Percentiles rank a stretch among this genome's conserved stretches.
Conservation (phyloP, 257 asterid species). For the Coffea canephora region DNA sequence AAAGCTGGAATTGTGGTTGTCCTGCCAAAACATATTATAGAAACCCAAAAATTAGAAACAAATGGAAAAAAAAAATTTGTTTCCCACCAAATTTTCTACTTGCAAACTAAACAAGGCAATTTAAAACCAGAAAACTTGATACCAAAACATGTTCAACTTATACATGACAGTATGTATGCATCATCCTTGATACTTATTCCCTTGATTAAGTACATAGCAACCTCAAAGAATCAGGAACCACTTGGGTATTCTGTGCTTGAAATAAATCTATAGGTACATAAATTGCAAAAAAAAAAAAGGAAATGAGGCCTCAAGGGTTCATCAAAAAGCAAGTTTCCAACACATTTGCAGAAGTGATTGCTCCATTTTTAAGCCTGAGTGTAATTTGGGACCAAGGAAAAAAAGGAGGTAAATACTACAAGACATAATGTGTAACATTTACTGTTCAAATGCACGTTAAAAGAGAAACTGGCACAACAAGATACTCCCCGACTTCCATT, state of each 20-base stretch:
- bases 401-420: too few relatives aligned
- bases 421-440: too few relatives aligned
- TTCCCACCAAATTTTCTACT: not conserved
- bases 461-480: not conserved
- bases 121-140: not conserved
- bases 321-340: too few relatives aligned
- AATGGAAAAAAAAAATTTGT: not conserved
- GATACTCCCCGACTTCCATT: not conserved
- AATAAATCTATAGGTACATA: too few relatives aligned
- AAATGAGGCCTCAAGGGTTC: too few relatives aligned
- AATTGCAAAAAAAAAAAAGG: not conserved
- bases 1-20: conserved; percentile 81
- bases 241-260: too few relatives aligned
- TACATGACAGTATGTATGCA: not conserved
- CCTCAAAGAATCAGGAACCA: too few relatives aligned
- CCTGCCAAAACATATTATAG: conserved; percentile 38
- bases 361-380: too few relatives aligned
- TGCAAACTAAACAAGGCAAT: not conserved
- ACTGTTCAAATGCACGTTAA: too few relatives aligned
- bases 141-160: not conserved
- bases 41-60: not conserved
- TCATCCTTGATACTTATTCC: not conserved
- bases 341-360: too few relatives aligned
- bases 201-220: not conserved
- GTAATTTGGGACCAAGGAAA: too few relatives aligned